phyloP scores from a whole-genome alignment of 192 early-diverging fungal species.

The Rhizophlyctis rosea region DNA sequence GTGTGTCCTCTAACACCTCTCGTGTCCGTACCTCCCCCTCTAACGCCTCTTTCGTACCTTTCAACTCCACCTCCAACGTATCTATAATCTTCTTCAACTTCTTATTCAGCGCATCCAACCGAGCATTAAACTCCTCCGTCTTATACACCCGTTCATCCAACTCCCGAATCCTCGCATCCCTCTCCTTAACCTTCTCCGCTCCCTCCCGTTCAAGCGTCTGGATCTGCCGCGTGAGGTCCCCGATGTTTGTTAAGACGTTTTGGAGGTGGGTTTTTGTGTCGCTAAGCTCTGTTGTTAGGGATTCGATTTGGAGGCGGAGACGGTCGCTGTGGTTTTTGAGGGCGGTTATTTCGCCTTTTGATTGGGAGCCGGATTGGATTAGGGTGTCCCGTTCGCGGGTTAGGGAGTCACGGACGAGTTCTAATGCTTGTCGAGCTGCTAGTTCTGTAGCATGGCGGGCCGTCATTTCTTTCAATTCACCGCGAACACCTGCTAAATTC shows the following conservation, averaged over 20 bases:
- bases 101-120: constrained; percentile 27
- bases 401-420: constrained; percentile 25
- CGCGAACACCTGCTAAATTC: constrained; percentile 15
- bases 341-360: constrained; percentile 2
- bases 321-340: constrained; percentile 16
- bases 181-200: constrained; percentile 31
- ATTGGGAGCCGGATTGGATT: too few relatives aligned
- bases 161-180: constrained; percentile 32
- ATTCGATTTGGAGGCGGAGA: constrained; percentile 12
- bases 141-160: constrained; percentile 32
- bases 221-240: constrained; percentile 38
- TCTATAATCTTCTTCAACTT: constrained; percentile 31
- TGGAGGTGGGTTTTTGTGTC: constrained; percentile 44
- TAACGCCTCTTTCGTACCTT: constrained; percentile 28
- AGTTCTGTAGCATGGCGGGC: constrained; percentile 21
- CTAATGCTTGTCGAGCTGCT: constrained; percentile 25
- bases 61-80: constrained; percentile 31
- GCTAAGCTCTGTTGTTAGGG: constrained; percentile 9
- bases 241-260: constrained; percentile 35
- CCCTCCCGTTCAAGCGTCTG: constrained; percentile 31
- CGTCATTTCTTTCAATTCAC: constrained; percentile 22
- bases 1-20: constrained; percentile 43
- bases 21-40: constrained; percentile 33
- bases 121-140: constrained; percentile 27
- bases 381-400: constrained; percentile 6